Evolutionary conservation across 305 asterid species (phyloP).

Genomic region (Rubia balearica): DNA sequence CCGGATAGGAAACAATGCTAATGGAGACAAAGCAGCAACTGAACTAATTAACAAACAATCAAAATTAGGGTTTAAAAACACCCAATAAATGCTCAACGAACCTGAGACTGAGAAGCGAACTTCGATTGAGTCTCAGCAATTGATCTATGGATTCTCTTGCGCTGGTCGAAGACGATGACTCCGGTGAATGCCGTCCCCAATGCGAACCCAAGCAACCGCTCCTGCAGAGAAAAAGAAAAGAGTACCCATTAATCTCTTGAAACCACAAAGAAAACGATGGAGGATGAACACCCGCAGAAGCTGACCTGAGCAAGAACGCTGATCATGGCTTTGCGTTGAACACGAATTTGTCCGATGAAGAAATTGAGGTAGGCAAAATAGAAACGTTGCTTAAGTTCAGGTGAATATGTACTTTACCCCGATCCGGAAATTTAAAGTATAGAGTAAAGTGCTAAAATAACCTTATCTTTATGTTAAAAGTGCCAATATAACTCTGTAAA

Average conservation of each 20-base stretch:
- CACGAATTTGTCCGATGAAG: background rate
- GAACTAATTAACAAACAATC: background rate
- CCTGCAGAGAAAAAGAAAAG: constrained; percentile 29
- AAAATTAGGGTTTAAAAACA: constrained; percentile 22
- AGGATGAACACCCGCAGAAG: background rate
- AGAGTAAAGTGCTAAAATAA: no score
- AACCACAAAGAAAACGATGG: background rate
- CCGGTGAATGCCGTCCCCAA: constrained; percentile 39
- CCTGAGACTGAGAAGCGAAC: constrained; percentile 28
- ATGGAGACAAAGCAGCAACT: background rate
- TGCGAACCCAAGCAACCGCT: constrained; percentile 64
- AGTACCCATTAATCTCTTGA: constrained; percentile 2
- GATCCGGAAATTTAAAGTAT: background rate
- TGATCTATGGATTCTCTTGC: constrained; percentile 33
- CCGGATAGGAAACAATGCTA: background rate
- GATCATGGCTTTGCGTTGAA: constrained; percentile 29
- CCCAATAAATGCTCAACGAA: constrained; percentile 1
- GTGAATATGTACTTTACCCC: background rate
- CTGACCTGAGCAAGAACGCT: constrained; percentile 54
- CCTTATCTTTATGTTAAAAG: no score
- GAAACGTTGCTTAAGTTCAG: background rate
- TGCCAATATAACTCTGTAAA: no score
- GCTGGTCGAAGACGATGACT: constrained; percentile 31
- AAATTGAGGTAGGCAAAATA: background rate
- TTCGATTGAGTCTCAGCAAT: constrained; percentile 42